These are phyloP conservation scores for Phytophthora palmivora DNA, from an alignment of 352 stramenopile species.

Conservation along the genomic window DNA sequence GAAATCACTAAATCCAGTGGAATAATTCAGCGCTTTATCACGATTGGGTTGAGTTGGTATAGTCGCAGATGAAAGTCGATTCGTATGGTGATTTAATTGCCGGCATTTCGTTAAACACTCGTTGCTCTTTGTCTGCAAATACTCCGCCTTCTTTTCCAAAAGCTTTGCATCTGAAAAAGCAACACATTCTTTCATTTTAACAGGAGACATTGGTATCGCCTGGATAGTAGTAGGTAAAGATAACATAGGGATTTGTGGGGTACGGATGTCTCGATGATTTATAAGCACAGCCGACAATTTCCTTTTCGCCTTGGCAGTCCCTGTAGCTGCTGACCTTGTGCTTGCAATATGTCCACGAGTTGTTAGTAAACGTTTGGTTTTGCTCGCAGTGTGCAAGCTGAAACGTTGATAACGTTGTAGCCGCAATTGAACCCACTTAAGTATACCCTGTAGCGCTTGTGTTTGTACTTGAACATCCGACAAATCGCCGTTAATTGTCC, in stretches of 20 bases:
- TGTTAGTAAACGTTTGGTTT: slow-evolving; percentile 42
- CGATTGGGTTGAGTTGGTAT: slow-evolving; percentile 11
- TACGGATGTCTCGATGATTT: slow-evolving; percentile 1
- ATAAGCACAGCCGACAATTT: slow-evolving; percentile 12
- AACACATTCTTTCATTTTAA: slow-evolving; percentile 19
- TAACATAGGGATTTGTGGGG: background rate
- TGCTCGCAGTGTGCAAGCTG: slow-evolving; percentile 44
- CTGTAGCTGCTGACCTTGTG: slow-evolving; percentile 13
- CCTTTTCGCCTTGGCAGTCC: slow-evolving; percentile 17
- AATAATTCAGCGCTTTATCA: slow-evolving; percentile 24
- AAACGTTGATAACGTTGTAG: slow-evolving; percentile 50
- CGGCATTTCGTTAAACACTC: slow-evolving; percentile 43
- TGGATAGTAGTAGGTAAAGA: background rate
- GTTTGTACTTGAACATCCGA: slow-evolving; percentile 57
- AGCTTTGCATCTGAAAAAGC: slow-evolving; percentile 46
- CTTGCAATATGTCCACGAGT: slow-evolving; percentile 11
- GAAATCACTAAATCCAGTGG: slow-evolving; percentile 7
- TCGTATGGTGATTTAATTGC: background rate
- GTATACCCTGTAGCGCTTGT: slow-evolving; percentile 61
- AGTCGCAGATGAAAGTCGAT: slow-evolving; percentile 18
- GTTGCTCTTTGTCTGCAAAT: slow-evolving; percentile 57
- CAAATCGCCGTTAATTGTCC: slow-evolving; percentile 38
- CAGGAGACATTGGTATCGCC: background rate
- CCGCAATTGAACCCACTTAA: slow-evolving; percentile 61
- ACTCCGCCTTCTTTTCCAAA: slow-evolving; percentile 71